Percentiles rank a stretch among this genome's conserved stretches.
phyloP scores from a whole-genome alignment of 2,329 filamentous ascomycete genomes.

The Lachnellula hyalina region DNA sequence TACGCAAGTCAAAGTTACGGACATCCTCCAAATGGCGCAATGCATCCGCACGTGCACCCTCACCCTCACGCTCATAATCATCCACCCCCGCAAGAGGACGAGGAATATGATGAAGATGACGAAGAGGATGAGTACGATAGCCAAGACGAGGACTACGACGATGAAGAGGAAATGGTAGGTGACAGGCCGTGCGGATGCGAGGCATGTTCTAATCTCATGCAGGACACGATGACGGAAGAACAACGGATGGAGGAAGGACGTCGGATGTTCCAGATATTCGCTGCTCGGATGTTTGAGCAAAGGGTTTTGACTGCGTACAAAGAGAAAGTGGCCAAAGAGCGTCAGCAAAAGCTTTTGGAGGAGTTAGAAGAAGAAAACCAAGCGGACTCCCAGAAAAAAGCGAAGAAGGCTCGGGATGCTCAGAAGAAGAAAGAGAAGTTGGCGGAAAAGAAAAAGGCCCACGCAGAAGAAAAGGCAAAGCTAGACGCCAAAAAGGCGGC shows the following conservation, averaged over 20 bases:
- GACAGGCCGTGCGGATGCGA: conserved; percentile 19
- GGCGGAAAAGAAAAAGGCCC: conserved; percentile 77
- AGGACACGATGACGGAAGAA: conserved; percentile 97
- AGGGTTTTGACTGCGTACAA: conserved; percentile 94
- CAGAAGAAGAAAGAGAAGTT: conserved; percentile 96
- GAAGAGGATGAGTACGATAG: conserved; percentile 58
- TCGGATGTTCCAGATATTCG: conserved; percentile 99
- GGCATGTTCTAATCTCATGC: conserved; percentile 34
- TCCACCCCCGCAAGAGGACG: conserved; percentile 65
- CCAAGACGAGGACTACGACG: conserved; percentile 63
- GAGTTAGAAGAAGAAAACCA: conserved; percentile 83
- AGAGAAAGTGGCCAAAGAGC: conserved; percentile 91
- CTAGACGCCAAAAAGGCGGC: conserved; percentile 85
- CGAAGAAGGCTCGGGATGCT: conserved; percentile 89
- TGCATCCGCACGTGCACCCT: conserved; percentile 26
- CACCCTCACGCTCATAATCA: conserved; percentile 65
- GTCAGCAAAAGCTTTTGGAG: conserved; percentile 83
- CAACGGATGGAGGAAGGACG: conserved; percentile 98
- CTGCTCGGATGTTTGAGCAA: conserved; percentile 98
- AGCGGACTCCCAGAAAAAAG: conserved; percentile 72
- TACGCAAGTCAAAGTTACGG: conserved; percentile 53
- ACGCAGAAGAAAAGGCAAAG: conserved; percentile 85
- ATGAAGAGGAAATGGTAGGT: conserved; percentile 70
- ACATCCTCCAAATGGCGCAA: conserved; percentile 52
- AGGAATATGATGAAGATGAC: conserved; percentile 58